phyloP scores from a whole-genome alignment of 2,329 filamentous ascomycete species.

The Mycosphaerella sp. region DNA sequence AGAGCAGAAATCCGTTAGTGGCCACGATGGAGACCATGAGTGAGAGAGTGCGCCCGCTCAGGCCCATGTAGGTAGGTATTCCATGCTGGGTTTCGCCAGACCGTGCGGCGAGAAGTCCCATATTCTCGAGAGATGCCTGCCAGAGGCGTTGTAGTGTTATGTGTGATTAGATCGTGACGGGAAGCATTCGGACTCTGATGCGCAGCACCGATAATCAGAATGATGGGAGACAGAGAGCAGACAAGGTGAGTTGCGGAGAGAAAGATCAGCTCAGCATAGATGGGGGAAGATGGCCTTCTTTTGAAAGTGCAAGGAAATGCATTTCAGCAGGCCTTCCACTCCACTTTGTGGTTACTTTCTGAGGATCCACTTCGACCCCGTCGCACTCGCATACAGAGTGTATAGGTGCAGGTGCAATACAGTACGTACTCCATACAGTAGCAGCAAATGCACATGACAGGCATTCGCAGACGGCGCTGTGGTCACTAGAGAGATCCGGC shows the following conservation, averaged over 20 bases:
- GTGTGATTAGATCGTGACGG: neutral
- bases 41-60: slow-evolving; percentile 53
- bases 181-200: neutral
- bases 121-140: slow-evolving; percentile 9
- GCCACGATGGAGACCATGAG: slow-evolving; percentile 56
- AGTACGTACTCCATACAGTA: too few species aligned
- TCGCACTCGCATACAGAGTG: neutral
- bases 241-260: neutral
- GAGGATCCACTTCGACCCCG: neutral
- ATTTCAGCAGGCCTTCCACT: neutral
- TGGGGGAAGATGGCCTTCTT: neutral
- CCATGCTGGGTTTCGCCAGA: slow-evolving; percentile 24
- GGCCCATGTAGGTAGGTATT: slow-evolving; percentile 50
- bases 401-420: too few species aligned
- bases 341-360: neutral
- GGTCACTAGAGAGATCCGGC: too few species aligned
- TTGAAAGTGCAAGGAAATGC: neutral
- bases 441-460: too few species aligned
- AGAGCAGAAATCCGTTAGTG: slow-evolving; percentile 46
- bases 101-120: slow-evolving; percentile 18
- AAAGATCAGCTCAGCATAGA: neutral
- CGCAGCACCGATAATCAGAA: neutral
- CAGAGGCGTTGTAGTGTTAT: neutral
- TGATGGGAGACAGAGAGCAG: neutral
- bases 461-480: too few species aligned